These are phyloP conservation scores for Aspergillus baeticus DNA, from an alignment of 495 filamentous ascomycete species.

Conservation along the genomic window DNA sequence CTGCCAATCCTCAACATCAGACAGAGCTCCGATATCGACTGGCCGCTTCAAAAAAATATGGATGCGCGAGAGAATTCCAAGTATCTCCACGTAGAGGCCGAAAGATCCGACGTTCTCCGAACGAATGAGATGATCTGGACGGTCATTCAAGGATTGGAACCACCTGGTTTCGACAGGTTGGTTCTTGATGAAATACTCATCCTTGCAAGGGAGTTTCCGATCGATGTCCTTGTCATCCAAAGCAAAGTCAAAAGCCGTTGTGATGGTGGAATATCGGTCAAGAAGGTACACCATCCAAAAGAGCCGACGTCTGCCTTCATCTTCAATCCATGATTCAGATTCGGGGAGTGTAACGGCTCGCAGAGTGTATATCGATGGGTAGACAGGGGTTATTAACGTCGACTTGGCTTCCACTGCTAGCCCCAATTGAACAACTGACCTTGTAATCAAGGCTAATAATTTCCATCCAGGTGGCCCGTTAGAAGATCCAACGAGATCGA, in stretches of 20 bases:
- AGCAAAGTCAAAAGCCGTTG: conserved; percentile 87
- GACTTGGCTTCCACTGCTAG: conserved; percentile 78
- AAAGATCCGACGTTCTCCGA: conserved; percentile 83
- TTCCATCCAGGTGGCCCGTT: conserved; percentile 90
- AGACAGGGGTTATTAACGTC: conserved; percentile 68
- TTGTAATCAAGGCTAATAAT: conserved; percentile 79
- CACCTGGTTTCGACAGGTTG: conserved; percentile 79
- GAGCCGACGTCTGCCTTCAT: conserved; percentile 75
- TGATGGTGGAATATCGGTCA: conserved; percentile 83
- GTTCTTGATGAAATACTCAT: conserved; percentile 81
- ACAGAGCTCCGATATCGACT: conserved; percentile 79
- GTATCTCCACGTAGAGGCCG: conserved; percentile 80
- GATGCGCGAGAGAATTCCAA: conserved; percentile 81
- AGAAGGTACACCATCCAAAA: conserved; percentile 94
- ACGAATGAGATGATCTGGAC: conserved; percentile 62
- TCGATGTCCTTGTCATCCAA: conserved; percentile 87
- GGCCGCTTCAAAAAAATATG: conserved; percentile 83
- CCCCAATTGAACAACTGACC: conserved; percentile 81
- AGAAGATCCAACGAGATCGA: conserved; percentile 75
- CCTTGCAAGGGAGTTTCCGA: conserved; percentile 78
- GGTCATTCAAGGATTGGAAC: conserved; percentile 58
- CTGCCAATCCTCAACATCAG: conserved; percentile 88
- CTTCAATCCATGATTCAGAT: conserved; percentile 80
- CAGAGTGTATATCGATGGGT: conserved; percentile 79
- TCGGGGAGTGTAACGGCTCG: conserved; percentile 80